Conservation (phyloP, 306 rosid genomes). For the Lupinus albus region DNA sequence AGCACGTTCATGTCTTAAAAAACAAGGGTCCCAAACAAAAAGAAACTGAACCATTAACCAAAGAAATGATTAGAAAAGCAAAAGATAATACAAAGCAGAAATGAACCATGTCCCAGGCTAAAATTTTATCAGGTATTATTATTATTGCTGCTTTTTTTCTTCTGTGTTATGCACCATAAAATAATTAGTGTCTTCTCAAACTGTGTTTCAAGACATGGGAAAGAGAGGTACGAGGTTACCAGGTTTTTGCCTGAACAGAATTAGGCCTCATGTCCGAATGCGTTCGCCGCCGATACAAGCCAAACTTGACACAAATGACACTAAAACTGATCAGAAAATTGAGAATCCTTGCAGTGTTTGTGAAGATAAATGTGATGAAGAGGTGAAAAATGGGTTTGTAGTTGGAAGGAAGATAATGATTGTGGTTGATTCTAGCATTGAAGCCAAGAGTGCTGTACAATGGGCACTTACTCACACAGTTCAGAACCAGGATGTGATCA, state of each 20-base stretch:
- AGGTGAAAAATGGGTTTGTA: slow-evolving; percentile 45
- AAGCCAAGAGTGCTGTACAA: slow-evolving; percentile 83
- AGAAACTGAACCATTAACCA: slow-evolving; percentile 44
- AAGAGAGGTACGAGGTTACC: slow-evolving; percentile 76
- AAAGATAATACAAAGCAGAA: slow-evolving; percentile 48
- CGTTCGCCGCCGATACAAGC: slow-evolving; percentile 73
- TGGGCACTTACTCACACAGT: slow-evolving; percentile 91
- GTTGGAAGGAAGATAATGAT: slow-evolving; percentile 77
- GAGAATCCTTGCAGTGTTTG: slow-evolving; percentile 34
- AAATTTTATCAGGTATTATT: slow-evolving; percentile 30
- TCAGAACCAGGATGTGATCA: slow-evolving; percentile 73
- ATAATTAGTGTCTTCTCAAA: slow-evolving; percentile 38
- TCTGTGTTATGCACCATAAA: slow-evolving; percentile 44
- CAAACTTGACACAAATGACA: slow-evolving; percentile 43
- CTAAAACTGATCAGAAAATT: slow-evolving; percentile 34
- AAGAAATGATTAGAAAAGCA: slow-evolving; percentile 47
- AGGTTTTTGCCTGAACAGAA: slow-evolving; percentile 80
- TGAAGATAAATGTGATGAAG: slow-evolving; percentile 46
- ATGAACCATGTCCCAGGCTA: slow-evolving; percentile 48
- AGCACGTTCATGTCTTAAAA: slow-evolving; percentile 67
- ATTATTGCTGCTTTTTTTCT: slow-evolving; percentile 11
- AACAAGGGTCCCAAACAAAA: slow-evolving; percentile 51
- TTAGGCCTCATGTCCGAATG: slow-evolving; percentile 84
- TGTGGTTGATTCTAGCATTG: slow-evolving; percentile 89
- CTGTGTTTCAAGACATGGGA: slow-evolving; percentile 57